phyloP scores from a whole-genome alignment of 192 early-diverging fungal genomes.

The Rhizophagus clarus region DNA sequence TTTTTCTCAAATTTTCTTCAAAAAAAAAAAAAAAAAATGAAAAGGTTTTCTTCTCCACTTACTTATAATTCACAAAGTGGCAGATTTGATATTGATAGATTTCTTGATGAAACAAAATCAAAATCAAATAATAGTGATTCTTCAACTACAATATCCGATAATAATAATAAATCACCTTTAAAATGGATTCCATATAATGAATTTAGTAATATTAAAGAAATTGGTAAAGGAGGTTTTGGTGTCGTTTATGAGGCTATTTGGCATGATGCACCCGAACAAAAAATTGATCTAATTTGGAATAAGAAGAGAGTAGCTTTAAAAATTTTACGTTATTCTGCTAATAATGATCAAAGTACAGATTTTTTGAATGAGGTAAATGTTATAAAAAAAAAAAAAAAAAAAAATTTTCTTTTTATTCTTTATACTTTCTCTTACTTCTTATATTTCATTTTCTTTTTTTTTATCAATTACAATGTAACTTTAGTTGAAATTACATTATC shows the following conservation, averaged over 20 bases:
- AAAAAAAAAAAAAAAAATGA: conserved; percentile 1
- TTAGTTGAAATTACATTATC: conserved; percentile 6
- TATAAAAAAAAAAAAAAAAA: neutral
- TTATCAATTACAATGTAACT: neutral
- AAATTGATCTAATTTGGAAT: conserved; percentile 13
- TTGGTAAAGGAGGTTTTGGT: conserved; percentile 15
- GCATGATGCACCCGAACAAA: conserved; percentile 1
- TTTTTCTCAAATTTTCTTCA: neutral
- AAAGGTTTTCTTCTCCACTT: neutral
- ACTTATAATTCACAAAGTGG: neutral
- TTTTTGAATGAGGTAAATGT: conserved; percentile 15
- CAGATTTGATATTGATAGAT: neutral
- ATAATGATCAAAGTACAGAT: neutral
- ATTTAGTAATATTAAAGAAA: conserved; percentile 21
- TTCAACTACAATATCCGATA: neutral
- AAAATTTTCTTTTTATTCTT: neutral
- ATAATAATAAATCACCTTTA: neutral
- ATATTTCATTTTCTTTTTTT: neutral
- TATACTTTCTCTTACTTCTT: neutral
- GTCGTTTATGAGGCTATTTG: conserved; percentile 19
- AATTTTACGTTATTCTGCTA: neutral
- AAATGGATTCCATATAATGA: conserved; percentile 22
- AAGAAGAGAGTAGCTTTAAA: conserved; percentile 18
- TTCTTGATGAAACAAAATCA: conserved; percentile 2
- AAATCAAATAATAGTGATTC: neutral